Percentiles rank a stretch among this genome's conserved stretches.
These are phyloP conservation scores for Alternaria triticina DNA, from an alignment of 2,329 filamentous ascomycete genomes.

Conservation along the genomic window DNA sequence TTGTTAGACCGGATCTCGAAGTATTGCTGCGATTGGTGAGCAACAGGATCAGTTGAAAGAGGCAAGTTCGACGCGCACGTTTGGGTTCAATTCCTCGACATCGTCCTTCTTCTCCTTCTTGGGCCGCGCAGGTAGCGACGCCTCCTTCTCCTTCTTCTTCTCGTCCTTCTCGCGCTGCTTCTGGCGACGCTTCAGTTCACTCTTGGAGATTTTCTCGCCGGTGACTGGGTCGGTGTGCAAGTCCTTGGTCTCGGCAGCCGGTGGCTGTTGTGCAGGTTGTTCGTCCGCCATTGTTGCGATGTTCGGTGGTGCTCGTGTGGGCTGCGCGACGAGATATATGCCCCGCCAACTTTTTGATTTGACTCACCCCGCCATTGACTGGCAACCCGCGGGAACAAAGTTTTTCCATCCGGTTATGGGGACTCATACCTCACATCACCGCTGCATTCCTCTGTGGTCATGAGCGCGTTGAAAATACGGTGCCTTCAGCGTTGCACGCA, in stretches of 20 bases:
- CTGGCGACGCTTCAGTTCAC: constrained; percentile 84
- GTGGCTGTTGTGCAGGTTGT: constrained; percentile 32
- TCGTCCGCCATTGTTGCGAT: constrained; percentile 42
- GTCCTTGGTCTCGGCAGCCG: constrained; percentile 57
- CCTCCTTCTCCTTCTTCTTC: constrained; percentile 84
- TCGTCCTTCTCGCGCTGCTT: constrained; percentile 93
- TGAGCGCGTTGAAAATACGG: neutral
- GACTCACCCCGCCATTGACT: constrained; percentile 28
- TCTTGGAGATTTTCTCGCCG: constrained; percentile 74
- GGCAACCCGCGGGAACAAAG: constrained; percentile 10
- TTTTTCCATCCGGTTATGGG: constrained; percentile 16
- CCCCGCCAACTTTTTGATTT: constrained; percentile 28
- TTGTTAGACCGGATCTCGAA: constrained; percentile 92
- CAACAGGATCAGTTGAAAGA: constrained; percentile 29
- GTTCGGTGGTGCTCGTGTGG: constrained; percentile 24
- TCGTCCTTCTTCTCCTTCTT: constrained; percentile 66
- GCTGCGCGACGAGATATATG: constrained; percentile 21
- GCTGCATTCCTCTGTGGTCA: neutral
- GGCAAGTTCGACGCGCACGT: constrained; percentile 55
- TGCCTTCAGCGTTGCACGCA: too few relatives aligned
- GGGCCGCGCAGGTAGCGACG: constrained; percentile 66
- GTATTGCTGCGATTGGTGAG: constrained; percentile 69
- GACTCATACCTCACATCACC: neutral
- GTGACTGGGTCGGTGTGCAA: constrained; percentile 91
- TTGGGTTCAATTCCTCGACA: constrained; percentile 75